Evolutionary conservation across 129 eudicot genomes (phyloP).

Genomic region (Escallonia rubra): DNA sequence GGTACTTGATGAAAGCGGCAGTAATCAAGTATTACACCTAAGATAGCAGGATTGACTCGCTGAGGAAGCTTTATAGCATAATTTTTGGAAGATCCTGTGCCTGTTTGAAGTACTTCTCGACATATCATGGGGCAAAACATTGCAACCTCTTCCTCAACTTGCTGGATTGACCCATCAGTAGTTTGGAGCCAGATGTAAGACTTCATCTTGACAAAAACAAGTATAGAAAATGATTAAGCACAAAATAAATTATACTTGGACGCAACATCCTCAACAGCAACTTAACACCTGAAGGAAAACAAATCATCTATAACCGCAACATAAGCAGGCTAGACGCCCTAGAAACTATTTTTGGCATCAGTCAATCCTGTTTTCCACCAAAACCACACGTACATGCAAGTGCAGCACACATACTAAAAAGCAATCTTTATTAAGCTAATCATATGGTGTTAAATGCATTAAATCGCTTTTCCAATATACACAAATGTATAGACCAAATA

Average conservation of each 20-base stretch:
- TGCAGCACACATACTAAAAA: neutral
- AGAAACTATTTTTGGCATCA: neutral
- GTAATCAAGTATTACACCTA: conserved; percentile 78
- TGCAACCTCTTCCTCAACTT: conserved; percentile 96
- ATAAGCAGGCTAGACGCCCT: neutral
- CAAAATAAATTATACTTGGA: neutral
- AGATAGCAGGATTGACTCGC: conserved; percentile 56
- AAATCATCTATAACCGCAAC: neutral
- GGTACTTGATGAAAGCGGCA: conserved; percentile 88
- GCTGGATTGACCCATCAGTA: conserved; percentile 74
- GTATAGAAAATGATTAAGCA: neutral
- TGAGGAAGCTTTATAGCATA: conserved; percentile 82
- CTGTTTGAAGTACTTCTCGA: conserved; percentile 68
- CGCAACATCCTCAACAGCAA: neutral
- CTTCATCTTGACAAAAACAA: conserved; percentile 42
- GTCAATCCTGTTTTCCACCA: too few species aligned
- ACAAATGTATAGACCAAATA: neutral
- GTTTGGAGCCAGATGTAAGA: conserved; percentile 92
- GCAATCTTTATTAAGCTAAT: too few species aligned
- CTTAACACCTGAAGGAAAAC: neutral
- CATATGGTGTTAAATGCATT: too few species aligned
- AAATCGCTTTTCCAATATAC: neutral
- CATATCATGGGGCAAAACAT: conserved; percentile 85
- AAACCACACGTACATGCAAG: too few species aligned
- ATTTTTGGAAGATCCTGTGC: conserved; percentile 81